Evolutionary conservation across 202 grass and related monocot species (phyloP), one percentile per base, ranked within the genome.

Genomic region (Panicum virgatum): DNA sequence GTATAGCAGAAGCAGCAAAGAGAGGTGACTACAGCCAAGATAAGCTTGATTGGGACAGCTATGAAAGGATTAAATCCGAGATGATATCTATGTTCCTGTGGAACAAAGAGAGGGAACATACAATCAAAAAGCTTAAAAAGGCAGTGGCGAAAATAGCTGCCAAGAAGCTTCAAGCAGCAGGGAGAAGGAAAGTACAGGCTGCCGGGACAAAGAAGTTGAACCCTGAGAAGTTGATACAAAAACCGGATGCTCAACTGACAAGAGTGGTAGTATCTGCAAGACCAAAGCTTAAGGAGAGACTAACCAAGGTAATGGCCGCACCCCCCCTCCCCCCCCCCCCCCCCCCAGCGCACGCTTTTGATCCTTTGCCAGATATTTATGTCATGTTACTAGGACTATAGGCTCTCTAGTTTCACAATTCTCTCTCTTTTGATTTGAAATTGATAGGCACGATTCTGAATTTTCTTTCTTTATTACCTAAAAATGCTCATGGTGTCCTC

Each of bases 31-130:
- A 70, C 73, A 62, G 61, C 66, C 89, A 97, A 90, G 69, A 73
- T 67, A 83, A 77, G 78, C 71, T 97, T 69, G 77, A 94, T 16
- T 97, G 91, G 94, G 87, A 94, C 38, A 89, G 87, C 82, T 97
- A 94, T 67, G 82, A 83, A 44, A 94, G 83, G 80, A 94, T 92
- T 40, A 94, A 72, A 67, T 82, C 66, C 12, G 40, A 90, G 78
- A 87, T 93, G 67, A 20, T 81, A 76, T 84, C 71, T 52, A 22
- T 82, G 79, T 82, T 83, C 75, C 66, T 77, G 48, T 83, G 76
- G 87, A 86, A 77, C 37, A 87, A 82, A 76, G 85, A 82, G 65
- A 89, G 62, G 40, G 78, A 40, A 78, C 68, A 1, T 37, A 72
- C 72, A 47, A 69, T 66, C 8, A 89, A 85, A 70, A 80, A 85